A percentile compares a stretch with the other conserved stretches of the same genome.
Conservation (phyloP, 2,329 filamentous ascomycete genomes). For the Achaetomium macrosporum region DNA sequence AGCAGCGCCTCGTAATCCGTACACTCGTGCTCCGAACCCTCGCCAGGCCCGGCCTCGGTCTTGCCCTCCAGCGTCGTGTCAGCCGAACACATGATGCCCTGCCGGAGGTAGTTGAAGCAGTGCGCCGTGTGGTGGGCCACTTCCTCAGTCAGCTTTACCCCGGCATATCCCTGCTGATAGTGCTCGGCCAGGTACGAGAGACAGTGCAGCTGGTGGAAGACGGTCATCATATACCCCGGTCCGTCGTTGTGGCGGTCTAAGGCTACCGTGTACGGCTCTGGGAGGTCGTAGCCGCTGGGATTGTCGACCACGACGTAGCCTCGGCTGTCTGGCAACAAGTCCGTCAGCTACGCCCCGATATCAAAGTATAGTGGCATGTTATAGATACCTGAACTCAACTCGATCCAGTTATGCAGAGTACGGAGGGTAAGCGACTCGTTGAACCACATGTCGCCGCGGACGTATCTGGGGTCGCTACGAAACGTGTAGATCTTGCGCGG, state of each 20-base stretch:
- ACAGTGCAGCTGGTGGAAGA: constrained; percentile 38
- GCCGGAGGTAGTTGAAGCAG: constrained; percentile 36
- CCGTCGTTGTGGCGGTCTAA: constrained; percentile 30
- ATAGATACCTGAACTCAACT: constrained; percentile 25
- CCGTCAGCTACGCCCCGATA: neutral
- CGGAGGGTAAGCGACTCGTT: constrained; percentile 29
- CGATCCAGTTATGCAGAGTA: constrained; percentile 33
- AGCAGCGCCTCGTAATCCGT: constrained; percentile 32
- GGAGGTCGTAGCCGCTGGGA: constrained; percentile 26
- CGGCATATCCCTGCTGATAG: constrained; percentile 33
- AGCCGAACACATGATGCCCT: constrained; percentile 33
- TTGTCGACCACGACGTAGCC: constrained; percentile 32
- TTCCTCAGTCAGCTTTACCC: constrained; percentile 29
- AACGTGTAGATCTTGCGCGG: constrained; percentile 33
- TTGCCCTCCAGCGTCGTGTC: constrained; percentile 36
- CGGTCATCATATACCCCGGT: constrained; percentile 34
- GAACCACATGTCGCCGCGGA: constrained; percentile 33
- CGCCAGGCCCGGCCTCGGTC: constrained; percentile 32
- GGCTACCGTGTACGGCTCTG: constrained; percentile 29
- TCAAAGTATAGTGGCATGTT: constrained; percentile 19
- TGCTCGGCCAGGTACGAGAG: constrained; percentile 32
- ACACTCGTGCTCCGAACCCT: constrained; percentile 33
- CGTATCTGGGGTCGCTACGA: constrained; percentile 28
- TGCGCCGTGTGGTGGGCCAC: constrained; percentile 34
- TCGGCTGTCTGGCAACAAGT: constrained; percentile 24